Percentiles rank a stretch among this genome's conserved stretches.
Conservation (phyloP, 495 filamentous ascomycete species). For the Neurospora cerealis region DNA sequence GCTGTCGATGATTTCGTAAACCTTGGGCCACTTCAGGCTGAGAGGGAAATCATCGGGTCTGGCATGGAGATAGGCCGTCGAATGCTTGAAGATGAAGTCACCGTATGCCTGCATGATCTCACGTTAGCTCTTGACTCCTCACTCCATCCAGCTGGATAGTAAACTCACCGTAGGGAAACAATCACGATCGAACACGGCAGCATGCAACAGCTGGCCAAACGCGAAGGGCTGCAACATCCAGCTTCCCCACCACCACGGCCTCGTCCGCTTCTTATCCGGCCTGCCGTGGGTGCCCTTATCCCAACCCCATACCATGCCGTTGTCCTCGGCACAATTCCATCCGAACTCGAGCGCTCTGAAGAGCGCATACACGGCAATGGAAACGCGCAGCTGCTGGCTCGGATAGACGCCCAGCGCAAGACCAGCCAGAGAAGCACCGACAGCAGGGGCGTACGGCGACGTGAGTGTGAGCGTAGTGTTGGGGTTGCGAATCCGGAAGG, state of each 20-base stretch:
- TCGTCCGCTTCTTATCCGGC: constrained; percentile 29
- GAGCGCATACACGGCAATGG: constrained; percentile 66
- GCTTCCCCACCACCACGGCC: constrained; percentile 87
- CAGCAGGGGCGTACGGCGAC: constrained; percentile 71
- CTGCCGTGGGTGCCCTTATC: constrained; percentile 22
- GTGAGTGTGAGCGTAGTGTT: constrained; percentile 61
- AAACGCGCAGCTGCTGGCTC: constrained; percentile 63
- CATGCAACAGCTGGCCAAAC: constrained; percentile 81
- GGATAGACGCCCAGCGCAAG: constrained; percentile 73
- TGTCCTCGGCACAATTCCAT: constrained; percentile 73
- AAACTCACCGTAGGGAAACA: constrained; percentile 53
- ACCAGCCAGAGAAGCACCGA: constrained; percentile 80
- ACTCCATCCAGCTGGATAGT: background rate
- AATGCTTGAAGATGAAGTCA: constrained; percentile 62
- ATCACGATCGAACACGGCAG: constrained; percentile 87
- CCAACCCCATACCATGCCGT: constrained; percentile 64
- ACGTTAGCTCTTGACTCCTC: constrained; percentile 1
- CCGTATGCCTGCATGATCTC: constrained; percentile 43
- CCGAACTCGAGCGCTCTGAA: constrained; percentile 76
- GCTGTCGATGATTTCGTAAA: constrained; percentile 69
- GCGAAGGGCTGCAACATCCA: constrained; percentile 94
- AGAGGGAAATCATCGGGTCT: constrained; percentile 61
- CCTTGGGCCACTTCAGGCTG: constrained; percentile 60
- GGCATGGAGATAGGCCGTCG: constrained; percentile 65
- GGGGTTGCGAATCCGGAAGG: constrained; percentile 78